Conservation (phyloP, 257 asterid species). For the Fraxinus cuspidata region DNA sequence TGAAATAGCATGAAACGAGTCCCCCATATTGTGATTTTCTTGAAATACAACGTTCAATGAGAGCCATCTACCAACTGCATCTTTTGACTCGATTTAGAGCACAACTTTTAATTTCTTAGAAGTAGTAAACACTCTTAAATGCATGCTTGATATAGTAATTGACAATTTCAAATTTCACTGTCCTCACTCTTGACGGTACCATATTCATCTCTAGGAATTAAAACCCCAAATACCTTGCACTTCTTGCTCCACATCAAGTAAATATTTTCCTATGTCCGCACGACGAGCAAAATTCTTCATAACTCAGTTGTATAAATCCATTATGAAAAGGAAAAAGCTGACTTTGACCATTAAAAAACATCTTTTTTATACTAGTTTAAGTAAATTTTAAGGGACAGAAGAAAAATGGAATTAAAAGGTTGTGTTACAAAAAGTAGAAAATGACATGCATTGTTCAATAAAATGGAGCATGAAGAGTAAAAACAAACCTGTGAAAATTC, state of each 20-base stretch:
- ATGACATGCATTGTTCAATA: slow-evolving; percentile 6
- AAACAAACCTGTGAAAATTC: slow-evolving; percentile 85
- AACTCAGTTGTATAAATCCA: background rate
- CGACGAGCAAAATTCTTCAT: background rate
- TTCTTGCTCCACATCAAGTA: slow-evolving; percentile 1
- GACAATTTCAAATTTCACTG: too few species aligned
- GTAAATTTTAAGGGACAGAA: background rate
- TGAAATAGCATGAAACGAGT: background rate
- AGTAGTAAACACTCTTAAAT: background rate
- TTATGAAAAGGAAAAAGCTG: background rate
- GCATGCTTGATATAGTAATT: background rate
- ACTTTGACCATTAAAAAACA: background rate
- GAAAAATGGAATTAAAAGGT: slow-evolving; percentile 1
- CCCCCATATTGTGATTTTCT: background rate
- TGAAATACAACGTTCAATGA: background rate
- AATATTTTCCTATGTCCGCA: background rate
- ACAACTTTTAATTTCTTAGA: background rate
- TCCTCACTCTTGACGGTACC: too few species aligned
- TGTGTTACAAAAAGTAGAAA: slow-evolving; percentile 5
- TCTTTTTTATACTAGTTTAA: slow-evolving; percentile 4
- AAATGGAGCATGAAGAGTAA: slow-evolving; percentile 8
- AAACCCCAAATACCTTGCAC: background rate
- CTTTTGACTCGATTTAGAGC: background rate
- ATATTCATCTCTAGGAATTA: too few species aligned
- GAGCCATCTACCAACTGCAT: background rate